These are phyloP conservation scores for Pythium insidiosum DNA, from an alignment of 352 stramenopile species.

Conservation along the genomic window DNA sequence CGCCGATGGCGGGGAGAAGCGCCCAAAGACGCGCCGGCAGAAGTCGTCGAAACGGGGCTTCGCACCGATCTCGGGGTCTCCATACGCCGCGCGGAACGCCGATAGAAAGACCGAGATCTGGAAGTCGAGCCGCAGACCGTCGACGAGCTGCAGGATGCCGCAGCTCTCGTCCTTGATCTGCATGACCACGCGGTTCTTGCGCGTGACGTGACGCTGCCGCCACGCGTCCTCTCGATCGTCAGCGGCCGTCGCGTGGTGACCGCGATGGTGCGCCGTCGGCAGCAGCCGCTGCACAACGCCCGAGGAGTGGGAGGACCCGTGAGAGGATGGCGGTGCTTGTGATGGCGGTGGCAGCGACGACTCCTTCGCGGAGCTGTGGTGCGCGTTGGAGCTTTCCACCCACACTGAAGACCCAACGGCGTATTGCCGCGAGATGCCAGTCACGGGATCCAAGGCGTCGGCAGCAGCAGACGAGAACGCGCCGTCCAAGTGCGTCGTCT, in stretches of 20 bases:
- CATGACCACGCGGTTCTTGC: conserved; percentile 41
- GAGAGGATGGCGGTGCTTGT: no score
- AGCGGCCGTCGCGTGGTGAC: background rate
- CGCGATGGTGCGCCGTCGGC: no score
- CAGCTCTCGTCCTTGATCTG: conserved; percentile 74
- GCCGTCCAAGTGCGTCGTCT: conserved; percentile 28
- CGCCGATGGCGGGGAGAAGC: no score
- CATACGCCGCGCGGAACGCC: conserved; percentile 7
- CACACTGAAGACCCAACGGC: conserved; percentile 9
- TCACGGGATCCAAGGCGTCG: background rate
- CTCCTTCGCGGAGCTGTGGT: background rate
- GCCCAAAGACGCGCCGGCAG: no score
- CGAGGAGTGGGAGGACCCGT: no score
- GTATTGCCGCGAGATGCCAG: conserved; percentile 16
- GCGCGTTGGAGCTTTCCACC: background rate
- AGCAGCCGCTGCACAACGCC: no score
- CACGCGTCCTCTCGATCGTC: no score
- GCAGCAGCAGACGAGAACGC: conserved; percentile 1
- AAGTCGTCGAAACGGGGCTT: no score
- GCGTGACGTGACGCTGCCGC: conserved; percentile 13
- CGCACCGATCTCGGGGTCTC: background rate
- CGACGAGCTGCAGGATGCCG: conserved; percentile 43
- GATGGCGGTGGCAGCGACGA: no score
- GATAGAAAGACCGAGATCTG: conserved; percentile 51
- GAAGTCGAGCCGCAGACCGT: conserved; percentile 54